Evolutionary conservation across 2,329 filamentous ascomycete genomes (phyloP), one percentile per base, ranked within the genome.

Genomic region (Fusarium subglutinans): DNA sequence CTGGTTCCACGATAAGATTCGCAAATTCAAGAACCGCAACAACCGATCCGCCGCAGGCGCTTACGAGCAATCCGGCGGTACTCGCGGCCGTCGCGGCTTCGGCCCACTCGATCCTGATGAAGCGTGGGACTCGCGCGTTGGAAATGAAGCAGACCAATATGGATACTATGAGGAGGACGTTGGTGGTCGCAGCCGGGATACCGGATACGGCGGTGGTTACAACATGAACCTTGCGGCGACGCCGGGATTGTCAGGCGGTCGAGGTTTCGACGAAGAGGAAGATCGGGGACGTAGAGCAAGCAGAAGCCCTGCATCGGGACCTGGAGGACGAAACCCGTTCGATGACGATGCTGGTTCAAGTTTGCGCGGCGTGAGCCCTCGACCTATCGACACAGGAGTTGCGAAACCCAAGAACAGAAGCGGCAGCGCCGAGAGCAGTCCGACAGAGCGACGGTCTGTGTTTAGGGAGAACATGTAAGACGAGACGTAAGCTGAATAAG

Each of bases 51-150:
- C 92, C 0, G 86, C 88, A 4, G 93, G 93, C 73, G 91, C 92
- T 53, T 95, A 94, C 84, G 93, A 95, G 78, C 84, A 94, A 77
- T 84, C 88, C 67, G 82, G 81, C 57, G 82, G 81, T 62, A 78
- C 78, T 40, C 83, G 84, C 51, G 84, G 85, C 63, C 86, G 87
- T 62, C 83, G 89, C 61, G 90, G 90, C 28, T 91, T 93, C 80
- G 90, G 91, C 4, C 86, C 90, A 8, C 87, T 94, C 51, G 94
- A 96, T 78, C 93, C 93, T 3, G 94, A 97, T 80, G 93, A 95
- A 79, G 93, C 94, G 5, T 97, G 94, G 94, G 94, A 96, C 83
- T 84, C 93, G 72, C 87, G 93, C 68, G 93, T 97, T 9, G 93
- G 93, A 66, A 87, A 90, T 76, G 93, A 95, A 81, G 90, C 91